phyloP scores from a whole-genome alignment of 2,329 filamentous ascomycete species.

The Macroventuria anomochaeta region DNA sequence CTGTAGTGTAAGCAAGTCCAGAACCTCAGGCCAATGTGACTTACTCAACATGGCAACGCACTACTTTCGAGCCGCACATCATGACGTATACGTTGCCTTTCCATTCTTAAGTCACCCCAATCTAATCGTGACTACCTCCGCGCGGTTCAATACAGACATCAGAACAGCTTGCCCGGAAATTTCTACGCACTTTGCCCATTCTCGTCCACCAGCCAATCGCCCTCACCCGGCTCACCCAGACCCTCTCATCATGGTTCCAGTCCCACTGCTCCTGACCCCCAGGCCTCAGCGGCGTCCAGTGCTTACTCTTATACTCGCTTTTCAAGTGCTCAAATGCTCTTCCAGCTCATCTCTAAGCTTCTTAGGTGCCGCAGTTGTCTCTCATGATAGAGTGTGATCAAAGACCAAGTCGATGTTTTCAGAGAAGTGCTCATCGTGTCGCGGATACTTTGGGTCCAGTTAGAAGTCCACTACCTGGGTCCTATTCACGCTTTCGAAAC shows the following conservation, averaged over 20 bases:
- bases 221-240: not conserved
- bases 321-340: constrained; percentile 2
- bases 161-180: not conserved
- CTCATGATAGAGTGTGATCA: not conserved
- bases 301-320: constrained; percentile 1
- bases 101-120: not conserved
- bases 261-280: not conserved
- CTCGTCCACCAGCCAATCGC: not conserved
- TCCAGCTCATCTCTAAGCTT: not conserved
- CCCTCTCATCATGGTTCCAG: not conserved
- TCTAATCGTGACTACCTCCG: not conserved
- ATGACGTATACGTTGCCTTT: not conserved
- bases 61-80: not conserved
- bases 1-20: not conserved
- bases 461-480: not conserved
- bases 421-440: not conserved
- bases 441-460: not conserved
- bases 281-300: constrained; percentile 7
- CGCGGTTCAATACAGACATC: not conserved
- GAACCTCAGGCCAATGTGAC: not conserved
- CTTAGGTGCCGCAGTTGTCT: not conserved
- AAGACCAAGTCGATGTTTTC: not conserved
- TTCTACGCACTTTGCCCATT: not conserved
- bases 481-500: not conserved
- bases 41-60: not conserved